These are phyloP conservation scores for Rhododendron griersonianum DNA, from an alignment of 148 eudicot species.

Conservation along the genomic window DNA sequence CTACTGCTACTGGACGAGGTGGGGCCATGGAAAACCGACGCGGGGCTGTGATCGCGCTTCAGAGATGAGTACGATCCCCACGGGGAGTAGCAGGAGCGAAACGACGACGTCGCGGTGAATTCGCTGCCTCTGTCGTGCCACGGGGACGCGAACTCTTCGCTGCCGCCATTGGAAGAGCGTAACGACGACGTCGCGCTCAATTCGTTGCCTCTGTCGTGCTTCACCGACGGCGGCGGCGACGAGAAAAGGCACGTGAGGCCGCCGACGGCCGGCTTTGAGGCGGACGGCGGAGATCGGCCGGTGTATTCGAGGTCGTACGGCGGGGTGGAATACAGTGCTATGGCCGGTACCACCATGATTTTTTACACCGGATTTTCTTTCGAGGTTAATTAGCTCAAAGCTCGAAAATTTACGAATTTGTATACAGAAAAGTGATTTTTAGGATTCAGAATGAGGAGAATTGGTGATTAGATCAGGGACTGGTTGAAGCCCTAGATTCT, in stretches of 20 bases:
- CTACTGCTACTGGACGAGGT: slow-evolving; percentile 37
- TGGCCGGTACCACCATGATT: slow-evolving; percentile 77
- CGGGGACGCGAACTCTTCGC: slow-evolving; percentile 37
- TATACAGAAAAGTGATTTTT: not conserved
- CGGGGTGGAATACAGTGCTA: slow-evolving; percentile 74
- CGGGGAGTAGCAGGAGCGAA: slow-evolving; percentile 35
- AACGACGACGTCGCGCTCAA: not conserved
- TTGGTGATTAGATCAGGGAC: not conserved
- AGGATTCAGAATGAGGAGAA: not conserved
- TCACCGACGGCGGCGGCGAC: slow-evolving; percentile 31
- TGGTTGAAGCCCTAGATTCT: not conserved
- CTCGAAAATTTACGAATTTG: not conserved
- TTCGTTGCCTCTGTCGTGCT: slow-evolving; percentile 19
- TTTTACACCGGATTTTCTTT: not conserved
- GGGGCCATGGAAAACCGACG: slow-evolving; percentile 69
- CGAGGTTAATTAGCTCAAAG: not conserved
- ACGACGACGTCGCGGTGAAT: slow-evolving; percentile 51
- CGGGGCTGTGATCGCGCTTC: slow-evolving; percentile 78
- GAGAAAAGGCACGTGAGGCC: slow-evolving; percentile 61
- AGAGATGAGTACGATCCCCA: slow-evolving; percentile 32
- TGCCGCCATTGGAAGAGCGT: slow-evolving; percentile 20
- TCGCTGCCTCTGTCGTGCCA: slow-evolving; percentile 45
- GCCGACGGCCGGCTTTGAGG: slow-evolving; percentile 44
- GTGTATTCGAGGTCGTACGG: slow-evolving; percentile 64
- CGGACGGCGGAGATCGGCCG: slow-evolving; percentile 50